phyloP scores from a whole-genome alignment of 2,329 filamentous ascomycete species.

The Diaporthe citrichinensis region DNA sequence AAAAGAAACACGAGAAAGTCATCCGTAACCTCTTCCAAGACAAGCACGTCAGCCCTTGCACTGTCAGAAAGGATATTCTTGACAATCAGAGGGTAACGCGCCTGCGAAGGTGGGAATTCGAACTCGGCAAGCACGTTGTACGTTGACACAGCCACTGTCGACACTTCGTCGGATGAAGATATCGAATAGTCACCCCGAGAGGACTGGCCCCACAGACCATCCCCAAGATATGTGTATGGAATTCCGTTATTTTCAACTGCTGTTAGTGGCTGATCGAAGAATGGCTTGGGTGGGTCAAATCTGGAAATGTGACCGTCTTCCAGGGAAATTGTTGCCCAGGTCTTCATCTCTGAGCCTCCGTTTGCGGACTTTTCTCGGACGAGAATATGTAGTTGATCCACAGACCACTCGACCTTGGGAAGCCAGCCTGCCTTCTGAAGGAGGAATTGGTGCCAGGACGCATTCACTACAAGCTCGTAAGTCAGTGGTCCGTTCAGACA shows the following conservation, averaged over 20 bases:
- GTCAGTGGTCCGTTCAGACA: neutral
- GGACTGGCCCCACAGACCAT: conserved; percentile 13
- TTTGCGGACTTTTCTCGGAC: conserved; percentile 59
- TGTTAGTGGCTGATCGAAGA: conserved; percentile 43
- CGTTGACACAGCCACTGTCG: conserved; percentile 56
- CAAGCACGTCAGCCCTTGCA: conserved; percentile 62
- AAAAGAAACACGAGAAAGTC: conserved; percentile 72
- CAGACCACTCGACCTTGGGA: conserved; percentile 63
- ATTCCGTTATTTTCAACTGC: neutral
- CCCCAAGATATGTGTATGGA: conserved; percentile 43
- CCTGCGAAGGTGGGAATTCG: conserved; percentile 58
- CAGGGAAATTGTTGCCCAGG: conserved; percentile 66
- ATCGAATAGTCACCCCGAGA: neutral
- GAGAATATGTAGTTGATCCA: conserved; percentile 65
- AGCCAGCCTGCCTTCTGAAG: conserved; percentile 66
- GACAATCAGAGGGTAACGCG: conserved; percentile 59
- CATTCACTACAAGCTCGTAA: conserved; percentile 43
- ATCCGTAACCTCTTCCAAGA: conserved; percentile 76
- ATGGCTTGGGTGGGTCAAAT: conserved; percentile 44
- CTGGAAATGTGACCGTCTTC: conserved; percentile 43
- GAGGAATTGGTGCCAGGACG: conserved; percentile 64
- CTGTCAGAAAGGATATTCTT: conserved; percentile 58
- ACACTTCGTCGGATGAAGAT: neutral
- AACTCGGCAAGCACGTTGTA: conserved; percentile 70
- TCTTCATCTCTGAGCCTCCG: conserved; percentile 62